A percentile compares a stretch with the other conserved stretches of the same genome.
Conservation (phyloP, 345 rosid genomes). For the Brassica incana region DNA sequence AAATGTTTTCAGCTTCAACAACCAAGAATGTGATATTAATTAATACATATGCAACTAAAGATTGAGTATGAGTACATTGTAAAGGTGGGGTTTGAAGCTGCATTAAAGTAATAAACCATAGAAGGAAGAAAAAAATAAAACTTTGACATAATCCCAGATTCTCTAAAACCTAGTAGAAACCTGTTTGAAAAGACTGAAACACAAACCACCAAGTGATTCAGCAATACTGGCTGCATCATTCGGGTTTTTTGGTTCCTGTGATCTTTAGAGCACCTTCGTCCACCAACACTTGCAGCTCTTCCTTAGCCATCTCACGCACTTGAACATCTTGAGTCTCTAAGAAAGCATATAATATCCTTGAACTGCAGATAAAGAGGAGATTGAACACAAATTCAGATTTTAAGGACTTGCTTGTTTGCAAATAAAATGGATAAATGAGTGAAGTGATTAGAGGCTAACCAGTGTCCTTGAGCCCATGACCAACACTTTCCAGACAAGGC, state of each 20-base stretch:
- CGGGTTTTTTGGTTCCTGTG: conserved; percentile 41
- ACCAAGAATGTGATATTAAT: not conserved
- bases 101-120: not conserved
- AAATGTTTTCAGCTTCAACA: no score
- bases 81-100: not conserved
- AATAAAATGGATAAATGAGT: not conserved
- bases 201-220: not conserved
- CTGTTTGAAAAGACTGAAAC: not conserved
- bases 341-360: conserved; percentile 71
- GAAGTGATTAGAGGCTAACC: conserved; percentile 46
- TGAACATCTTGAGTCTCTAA: conserved; percentile 57
- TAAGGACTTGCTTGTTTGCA: not conserved
- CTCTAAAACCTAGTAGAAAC: conserved; percentile 6
- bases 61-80: conserved; percentile 1
- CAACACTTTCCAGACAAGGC: conserved; percentile 69
- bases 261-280: conserved; percentile 59
- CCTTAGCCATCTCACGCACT: conserved; percentile 50
- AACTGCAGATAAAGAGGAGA: conserved; percentile 49
- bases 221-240: conserved; percentile 26
- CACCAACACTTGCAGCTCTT: conserved; percentile 71
- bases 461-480: conserved; percentile 80
- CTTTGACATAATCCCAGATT: not conserved
- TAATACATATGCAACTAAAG: not conserved
- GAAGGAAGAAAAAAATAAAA: conserved; percentile 17
- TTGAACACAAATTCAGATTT: conserved; percentile 2